phyloP scores from a whole-genome alignment of 1,284 basidiomycete genomes.

The Ustilago sp. region DNA sequence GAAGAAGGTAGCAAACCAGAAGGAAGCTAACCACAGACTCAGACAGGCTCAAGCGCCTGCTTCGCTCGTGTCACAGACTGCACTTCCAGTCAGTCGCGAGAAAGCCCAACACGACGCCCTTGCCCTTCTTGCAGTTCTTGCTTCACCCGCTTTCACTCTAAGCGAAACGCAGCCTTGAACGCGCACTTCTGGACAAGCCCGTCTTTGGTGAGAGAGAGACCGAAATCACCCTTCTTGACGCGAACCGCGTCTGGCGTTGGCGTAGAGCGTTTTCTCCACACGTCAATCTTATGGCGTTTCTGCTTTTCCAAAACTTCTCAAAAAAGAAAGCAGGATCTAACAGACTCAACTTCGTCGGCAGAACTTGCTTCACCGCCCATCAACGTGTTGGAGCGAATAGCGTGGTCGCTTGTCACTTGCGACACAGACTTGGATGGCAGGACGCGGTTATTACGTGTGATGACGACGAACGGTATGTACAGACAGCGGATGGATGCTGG shows the following conservation, averaged over 20 bases:
- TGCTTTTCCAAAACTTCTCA: neutral
- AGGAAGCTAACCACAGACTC: slow-evolving; percentile 7
- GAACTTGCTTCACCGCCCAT: too few species aligned
- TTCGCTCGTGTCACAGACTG: slow-evolving; percentile 11
- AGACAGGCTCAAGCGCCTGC: neutral
- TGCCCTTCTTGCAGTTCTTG: neutral
- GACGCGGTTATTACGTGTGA: too few species aligned
- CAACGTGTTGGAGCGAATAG: too few species aligned
- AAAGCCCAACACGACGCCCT: slow-evolving; percentile 23
- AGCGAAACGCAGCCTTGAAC: neutral
- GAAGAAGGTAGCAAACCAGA: slow-evolving; percentile 6
- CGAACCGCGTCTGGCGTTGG: slow-evolving; percentile 47
- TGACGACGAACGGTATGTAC: too few species aligned
- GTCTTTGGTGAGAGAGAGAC: neutral
- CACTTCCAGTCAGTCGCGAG: slow-evolving; percentile 9
- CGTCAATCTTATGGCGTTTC: slow-evolving; percentile 2
- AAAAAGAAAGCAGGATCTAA: neutral
- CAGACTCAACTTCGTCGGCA: too few species aligned
- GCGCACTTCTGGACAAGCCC: slow-evolving; percentile 38
- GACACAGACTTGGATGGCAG: too few species aligned
- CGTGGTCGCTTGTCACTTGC: too few species aligned
- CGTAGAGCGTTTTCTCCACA: slow-evolving; percentile 41
- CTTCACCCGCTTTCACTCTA: neutral
- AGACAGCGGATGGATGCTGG: too few species aligned
- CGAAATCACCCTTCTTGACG: slow-evolving; percentile 23